A percentile compares a stretch with the other conserved stretches of the same genome.
Evolutionary conservation across 1,139 yeast species (phyloP).

Genomic region (Petasospora fabianii): DNA sequence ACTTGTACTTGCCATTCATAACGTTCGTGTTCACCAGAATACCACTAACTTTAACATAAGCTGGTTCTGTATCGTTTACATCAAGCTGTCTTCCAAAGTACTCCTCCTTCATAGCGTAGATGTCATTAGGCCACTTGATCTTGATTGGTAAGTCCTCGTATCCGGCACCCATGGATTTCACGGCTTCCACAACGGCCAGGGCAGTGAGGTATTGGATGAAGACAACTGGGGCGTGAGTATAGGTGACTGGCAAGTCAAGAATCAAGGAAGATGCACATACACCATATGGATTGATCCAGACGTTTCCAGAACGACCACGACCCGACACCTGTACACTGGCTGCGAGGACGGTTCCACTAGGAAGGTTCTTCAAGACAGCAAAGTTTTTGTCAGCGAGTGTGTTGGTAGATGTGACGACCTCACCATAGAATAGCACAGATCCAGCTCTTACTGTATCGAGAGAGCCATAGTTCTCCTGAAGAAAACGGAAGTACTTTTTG

Average conservation of each 20-base stretch:
- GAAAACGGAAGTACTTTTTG: slow-evolving; percentile 45
- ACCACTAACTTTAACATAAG: slow-evolving; percentile 79
- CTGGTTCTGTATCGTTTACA: slow-evolving; percentile 37
- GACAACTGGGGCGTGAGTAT: slow-evolving; percentile 48
- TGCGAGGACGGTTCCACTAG: slow-evolving; percentile 62
- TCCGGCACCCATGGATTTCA: slow-evolving; percentile 61
- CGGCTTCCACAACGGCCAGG: slow-evolving; percentile 78
- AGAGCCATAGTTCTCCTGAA: slow-evolving; percentile 34
- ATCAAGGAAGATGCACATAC: slow-evolving; percentile 80
- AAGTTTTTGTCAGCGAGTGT: slow-evolving; percentile 74
- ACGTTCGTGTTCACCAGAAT: slow-evolving; percentile 77
- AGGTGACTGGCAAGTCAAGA: slow-evolving; percentile 50
- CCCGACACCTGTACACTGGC: slow-evolving; percentile 80
- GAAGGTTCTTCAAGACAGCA: slow-evolving; percentile 51
- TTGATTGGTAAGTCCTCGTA: slow-evolving; percentile 73
- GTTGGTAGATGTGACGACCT: slow-evolving; percentile 86
- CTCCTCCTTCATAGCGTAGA: slow-evolving; percentile 71
- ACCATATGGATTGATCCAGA: slow-evolving; percentile 94
- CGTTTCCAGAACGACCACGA: slow-evolving; percentile 90
- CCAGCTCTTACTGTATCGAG: slow-evolving; percentile 48
- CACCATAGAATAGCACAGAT: slow-evolving; percentile 66
- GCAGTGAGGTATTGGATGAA: slow-evolving; percentile 85
- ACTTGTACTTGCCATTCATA: slow-evolving; percentile 49
- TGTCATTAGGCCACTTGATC: slow-evolving; percentile 97
- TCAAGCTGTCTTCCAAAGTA: slow-evolving; percentile 32